A percentile compares a stretch with the other conserved stretches of the same genome.
phyloP scores from a whole-genome alignment of 805 yeast genomes.

The Teunomyces cretensis region DNA sequence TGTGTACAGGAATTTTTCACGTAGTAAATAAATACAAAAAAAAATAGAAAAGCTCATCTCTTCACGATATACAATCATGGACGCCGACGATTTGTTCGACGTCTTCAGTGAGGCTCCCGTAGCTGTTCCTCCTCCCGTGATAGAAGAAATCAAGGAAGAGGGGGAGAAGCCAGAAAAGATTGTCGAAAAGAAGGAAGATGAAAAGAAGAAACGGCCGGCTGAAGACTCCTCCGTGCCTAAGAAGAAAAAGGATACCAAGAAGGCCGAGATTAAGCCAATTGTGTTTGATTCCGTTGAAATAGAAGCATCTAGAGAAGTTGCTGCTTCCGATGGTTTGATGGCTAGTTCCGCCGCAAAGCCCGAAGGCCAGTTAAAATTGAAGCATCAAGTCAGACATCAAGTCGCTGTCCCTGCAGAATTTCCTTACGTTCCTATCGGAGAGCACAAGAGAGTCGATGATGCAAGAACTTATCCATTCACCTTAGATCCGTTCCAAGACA shows the following conservation, averaged over 20 bases:
- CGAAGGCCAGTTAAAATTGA: conserved; percentile 57
- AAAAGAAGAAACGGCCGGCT: conserved; percentile 13
- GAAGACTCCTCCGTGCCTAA: conserved; percentile 3
- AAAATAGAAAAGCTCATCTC: conserved; percentile 1
- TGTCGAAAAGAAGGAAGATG: conserved; percentile 23
- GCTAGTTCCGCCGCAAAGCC: conserved; percentile 24
- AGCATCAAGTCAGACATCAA: conserved; percentile 96
- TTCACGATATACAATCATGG: conserved; percentile 19
- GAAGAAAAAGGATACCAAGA: conserved; percentile 19
- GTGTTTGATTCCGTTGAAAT: conserved; percentile 86
- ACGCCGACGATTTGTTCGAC: conserved; percentile 57
- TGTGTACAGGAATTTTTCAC: conserved; percentile 2
- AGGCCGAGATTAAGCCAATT: conserved; percentile 56
- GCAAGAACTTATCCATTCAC: conserved; percentile 92
- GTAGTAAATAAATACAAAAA: neutral
- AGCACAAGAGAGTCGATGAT: conserved; percentile 73
- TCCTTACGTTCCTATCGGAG: conserved; percentile 83
- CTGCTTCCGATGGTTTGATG: conserved; percentile 73
- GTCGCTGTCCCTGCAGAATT: conserved; percentile 94
- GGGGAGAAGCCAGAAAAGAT: conserved; percentile 23
- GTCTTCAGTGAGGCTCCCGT: conserved; percentile 60
- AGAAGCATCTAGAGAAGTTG: conserved; percentile 86
- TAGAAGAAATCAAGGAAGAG: conserved; percentile 18
- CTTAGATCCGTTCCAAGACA: conserved; percentile 96
- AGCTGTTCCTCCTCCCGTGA: conserved; percentile 23